phyloP scores from a whole-genome alignment of 78 protist species.

The Dictyostelium firmibasis region DNA sequence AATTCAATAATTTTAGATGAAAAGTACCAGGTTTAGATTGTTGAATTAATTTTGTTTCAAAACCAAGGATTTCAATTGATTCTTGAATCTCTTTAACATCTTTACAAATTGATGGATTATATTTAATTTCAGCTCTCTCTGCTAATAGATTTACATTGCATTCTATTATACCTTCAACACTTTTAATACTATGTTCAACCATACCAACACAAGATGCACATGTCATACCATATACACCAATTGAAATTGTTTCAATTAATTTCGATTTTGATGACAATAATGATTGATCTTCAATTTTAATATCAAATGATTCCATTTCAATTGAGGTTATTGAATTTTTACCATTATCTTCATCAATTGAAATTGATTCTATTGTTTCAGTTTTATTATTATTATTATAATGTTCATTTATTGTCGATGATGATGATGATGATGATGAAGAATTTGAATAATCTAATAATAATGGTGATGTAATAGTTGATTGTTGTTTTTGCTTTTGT shows the following conservation, averaged over 20 bases:
- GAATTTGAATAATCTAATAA: background rate
- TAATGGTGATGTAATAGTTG: background rate
- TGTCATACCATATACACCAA: constrained; percentile 81
- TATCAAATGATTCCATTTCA: constrained; percentile 21
- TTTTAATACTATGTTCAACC: constrained; percentile 56
- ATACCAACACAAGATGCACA: constrained; percentile 81
- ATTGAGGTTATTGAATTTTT: background rate
- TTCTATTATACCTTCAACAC: constrained; percentile 48
- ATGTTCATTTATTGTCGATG: background rate
- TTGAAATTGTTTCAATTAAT: background rate
- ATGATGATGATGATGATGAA: background rate
- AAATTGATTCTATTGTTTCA: background rate
- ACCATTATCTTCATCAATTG: background rate
- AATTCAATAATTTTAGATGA: background rate
- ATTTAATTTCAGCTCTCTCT: constrained; percentile 66
- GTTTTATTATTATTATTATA: background rate
- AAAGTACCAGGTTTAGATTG: constrained; percentile 44
- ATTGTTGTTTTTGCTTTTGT: background rate
- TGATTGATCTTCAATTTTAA: constrained; percentile 9
- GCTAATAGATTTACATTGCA: constrained; percentile 59
- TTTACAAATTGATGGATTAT: background rate
- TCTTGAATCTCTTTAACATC: constrained; percentile 11
- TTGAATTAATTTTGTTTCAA: constrained; percentile 54
- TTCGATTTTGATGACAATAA: background rate
- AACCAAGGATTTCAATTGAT: constrained; percentile 30